phyloP scores from a whole-genome alignment of 2,329 filamentous ascomycete species.

The Colletotrichum eremochloae region DNA sequence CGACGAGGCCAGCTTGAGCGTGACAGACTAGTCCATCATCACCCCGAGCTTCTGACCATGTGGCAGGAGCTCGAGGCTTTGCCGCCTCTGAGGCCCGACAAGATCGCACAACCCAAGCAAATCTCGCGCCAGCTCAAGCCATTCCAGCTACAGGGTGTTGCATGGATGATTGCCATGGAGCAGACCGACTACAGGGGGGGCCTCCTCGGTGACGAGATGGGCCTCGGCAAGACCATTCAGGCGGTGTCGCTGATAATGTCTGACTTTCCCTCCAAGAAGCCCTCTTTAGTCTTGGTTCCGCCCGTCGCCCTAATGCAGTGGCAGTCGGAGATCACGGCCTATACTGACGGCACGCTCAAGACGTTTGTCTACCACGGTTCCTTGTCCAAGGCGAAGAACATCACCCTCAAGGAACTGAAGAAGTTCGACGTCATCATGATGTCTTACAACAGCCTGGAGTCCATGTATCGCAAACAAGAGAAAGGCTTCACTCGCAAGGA shows the following conservation, averaged over 20 bases:
- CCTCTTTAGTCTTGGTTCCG: slow-evolving; percentile 89
- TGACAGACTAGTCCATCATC: slow-evolving; percentile 77
- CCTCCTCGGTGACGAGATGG: slow-evolving; percentile 97
- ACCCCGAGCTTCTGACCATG: slow-evolving; percentile 86
- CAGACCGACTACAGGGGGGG: slow-evolving; percentile 87
- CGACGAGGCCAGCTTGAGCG: slow-evolving; percentile 63
- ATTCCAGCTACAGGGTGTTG: slow-evolving; percentile 92
- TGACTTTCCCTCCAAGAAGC: slow-evolving; percentile 84
- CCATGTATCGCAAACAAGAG: slow-evolving; percentile 90
- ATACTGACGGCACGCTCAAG: slow-evolving; percentile 90
- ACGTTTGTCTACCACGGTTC: slow-evolving; percentile 93
- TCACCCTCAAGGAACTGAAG: slow-evolving; percentile 80
- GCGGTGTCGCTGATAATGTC: slow-evolving; percentile 99
- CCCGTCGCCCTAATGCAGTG: slow-evolving; percentile 97
- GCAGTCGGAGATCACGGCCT: slow-evolving; percentile 82
- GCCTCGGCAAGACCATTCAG: slow-evolving; percentile 98
- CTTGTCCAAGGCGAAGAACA: slow-evolving; percentile 83
- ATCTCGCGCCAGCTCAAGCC: slow-evolving; percentile 90
- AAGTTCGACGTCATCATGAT: slow-evolving; percentile 96
- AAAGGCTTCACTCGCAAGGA: slow-evolving; percentile 89
- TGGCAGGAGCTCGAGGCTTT: slow-evolving; percentile 82
- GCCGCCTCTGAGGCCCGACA: slow-evolving; percentile 72
- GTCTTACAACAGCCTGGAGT: slow-evolving; percentile 93
- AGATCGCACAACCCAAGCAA: slow-evolving; percentile 77
- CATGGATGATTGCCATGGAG: slow-evolving; percentile 96